Conservation (phyloP, 2,329 filamentous ascomycete genomes). For the Nigrograna mackinnonii region DNA sequence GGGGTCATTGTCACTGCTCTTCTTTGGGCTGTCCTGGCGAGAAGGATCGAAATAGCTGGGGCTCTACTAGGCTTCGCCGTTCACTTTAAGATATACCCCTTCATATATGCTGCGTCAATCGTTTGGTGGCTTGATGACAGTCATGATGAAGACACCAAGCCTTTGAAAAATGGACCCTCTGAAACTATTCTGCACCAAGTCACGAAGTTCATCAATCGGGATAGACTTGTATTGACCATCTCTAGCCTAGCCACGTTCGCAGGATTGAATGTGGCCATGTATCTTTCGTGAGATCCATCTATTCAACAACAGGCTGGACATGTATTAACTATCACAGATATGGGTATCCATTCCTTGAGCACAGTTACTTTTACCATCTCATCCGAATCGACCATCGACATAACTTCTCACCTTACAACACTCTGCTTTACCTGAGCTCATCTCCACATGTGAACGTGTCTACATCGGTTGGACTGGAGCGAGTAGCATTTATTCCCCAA, state of each 20-base stretch:
- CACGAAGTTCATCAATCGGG: slow-evolving; percentile 29
- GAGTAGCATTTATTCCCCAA: slow-evolving; percentile 87
- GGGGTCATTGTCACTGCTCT: slow-evolving; percentile 82
- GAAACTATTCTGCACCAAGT: slow-evolving; percentile 16
- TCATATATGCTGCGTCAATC: slow-evolving; percentile 86
- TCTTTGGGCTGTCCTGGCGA: slow-evolving; percentile 77
- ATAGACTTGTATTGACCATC: slow-evolving; percentile 61
- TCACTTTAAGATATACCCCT: slow-evolving; percentile 99
- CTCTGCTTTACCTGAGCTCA: slow-evolving; percentile 83
- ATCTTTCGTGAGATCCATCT: slow-evolving; percentile 63
- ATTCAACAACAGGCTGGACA: not conserved
- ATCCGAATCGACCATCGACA: slow-evolving; percentile 94
- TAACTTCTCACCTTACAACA: slow-evolving; percentile 98
- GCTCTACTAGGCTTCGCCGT: slow-evolving; percentile 79
- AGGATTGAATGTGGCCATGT: slow-evolving; percentile 78
- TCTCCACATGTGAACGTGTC: slow-evolving; percentile 48
- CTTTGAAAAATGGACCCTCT: not conserved
- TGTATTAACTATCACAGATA: slow-evolving; percentile 57
- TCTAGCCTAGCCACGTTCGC: slow-evolving; percentile 75
- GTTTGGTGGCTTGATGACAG: slow-evolving; percentile 78
- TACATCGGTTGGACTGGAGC: slow-evolving; percentile 63
- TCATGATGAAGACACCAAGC: slow-evolving; percentile 62
- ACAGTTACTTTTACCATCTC: slow-evolving; percentile 93
- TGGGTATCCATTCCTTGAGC: slow-evolving; percentile 77
- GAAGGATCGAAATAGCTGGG: slow-evolving; percentile 68